Percentiles rank a stretch among this genome's conserved stretches.
Evolutionary conservation across 305 asterid species (phyloP).

Genomic region (Fraxinus platypoda): DNA sequence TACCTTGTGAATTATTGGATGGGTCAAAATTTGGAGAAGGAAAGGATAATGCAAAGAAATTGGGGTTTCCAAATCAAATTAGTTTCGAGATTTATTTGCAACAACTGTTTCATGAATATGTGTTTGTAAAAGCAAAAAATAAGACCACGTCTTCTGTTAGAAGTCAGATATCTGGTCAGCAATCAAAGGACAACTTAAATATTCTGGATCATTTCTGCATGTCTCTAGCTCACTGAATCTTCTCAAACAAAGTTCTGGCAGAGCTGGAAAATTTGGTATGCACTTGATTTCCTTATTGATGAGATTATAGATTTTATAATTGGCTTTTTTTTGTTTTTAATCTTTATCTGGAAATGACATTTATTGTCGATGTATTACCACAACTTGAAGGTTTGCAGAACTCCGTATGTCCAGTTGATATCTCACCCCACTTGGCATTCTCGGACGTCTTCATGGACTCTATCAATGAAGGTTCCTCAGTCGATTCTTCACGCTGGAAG

Average conservation of each 20-base stretch:
- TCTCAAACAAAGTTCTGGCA: constrained; percentile 75
- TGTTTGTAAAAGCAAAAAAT: constrained; percentile 72
- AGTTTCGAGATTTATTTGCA: constrained; percentile 78
- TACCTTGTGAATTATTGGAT: constrained; percentile 37
- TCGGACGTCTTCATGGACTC: constrained; percentile 89
- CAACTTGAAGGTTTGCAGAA: constrained; percentile 63
- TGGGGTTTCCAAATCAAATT: constrained; percentile 58
- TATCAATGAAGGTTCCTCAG: constrained; percentile 75
- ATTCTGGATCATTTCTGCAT: constrained; percentile 84
- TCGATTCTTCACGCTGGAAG: constrained; percentile 65
- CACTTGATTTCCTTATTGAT: constrained; percentile 15
- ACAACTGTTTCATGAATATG: constrained; percentile 85
- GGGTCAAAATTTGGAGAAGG: constrained; percentile 42
- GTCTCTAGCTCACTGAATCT: constrained; percentile 93
- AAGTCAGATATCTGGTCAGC: constrained; percentile 51
- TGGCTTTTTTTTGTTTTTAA: not conserved
- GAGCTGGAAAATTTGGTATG: constrained; percentile 86
- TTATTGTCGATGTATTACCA: constrained; percentile 18
- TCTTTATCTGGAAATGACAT: constrained; percentile 3
- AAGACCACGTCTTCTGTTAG: constrained; percentile 45
- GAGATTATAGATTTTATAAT: not conserved
- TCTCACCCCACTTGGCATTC: constrained; percentile 96
- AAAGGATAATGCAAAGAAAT: constrained; percentile 35
- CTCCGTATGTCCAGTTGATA: constrained; percentile 67
- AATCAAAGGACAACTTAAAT: constrained; percentile 54